These are phyloP conservation scores for Stemphylium lycopersici DNA, from an alignment of 2,329 filamentous ascomycete genomes.

Conservation along the genomic window DNA sequence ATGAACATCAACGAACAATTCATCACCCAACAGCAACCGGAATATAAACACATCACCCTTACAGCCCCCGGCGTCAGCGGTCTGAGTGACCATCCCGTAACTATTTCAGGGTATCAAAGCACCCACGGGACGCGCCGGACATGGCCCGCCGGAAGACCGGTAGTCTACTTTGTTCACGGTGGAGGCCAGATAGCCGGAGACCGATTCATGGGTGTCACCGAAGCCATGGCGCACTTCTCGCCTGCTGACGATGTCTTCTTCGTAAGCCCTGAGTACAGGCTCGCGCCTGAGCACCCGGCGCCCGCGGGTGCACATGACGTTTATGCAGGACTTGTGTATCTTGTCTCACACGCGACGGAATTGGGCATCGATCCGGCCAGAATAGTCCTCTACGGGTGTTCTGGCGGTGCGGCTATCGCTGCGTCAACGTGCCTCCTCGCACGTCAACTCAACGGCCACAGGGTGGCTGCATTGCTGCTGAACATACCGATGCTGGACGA, in stretches of 20 bases:
- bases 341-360: conserved; percentile 43
- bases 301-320: conserved; percentile 48
- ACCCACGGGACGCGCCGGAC: too few species aligned
- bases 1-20: too few species aligned
- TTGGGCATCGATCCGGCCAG: conserved; percentile 51
- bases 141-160: neutral
- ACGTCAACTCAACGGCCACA: too few species aligned
- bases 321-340: conserved; percentile 30
- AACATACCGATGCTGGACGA: too few species aligned
- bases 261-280: conserved; percentile 49
- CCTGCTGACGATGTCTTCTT: conserved; percentile 13
- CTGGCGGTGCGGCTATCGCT: conserved; percentile 53
- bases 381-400: conserved; percentile 53
- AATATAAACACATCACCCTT: too few species aligned
- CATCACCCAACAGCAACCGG: too few species aligned
- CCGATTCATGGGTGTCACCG: conserved; percentile 31
- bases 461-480: too few species aligned
- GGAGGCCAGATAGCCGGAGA: conserved; percentile 49
- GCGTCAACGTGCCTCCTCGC: conserved; percentile 44
- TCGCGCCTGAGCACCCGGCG: conserved; percentile 52
- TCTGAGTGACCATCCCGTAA: too few species aligned
- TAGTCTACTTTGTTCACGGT: conserved; percentile 46
- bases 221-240: conserved; percentile 33
- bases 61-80: too few species aligned
- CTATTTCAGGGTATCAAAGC: too few species aligned